Base-by-base conservation (phyloP, 371 early-diverging fungal species). In the Mucor piriformis region DNA sequence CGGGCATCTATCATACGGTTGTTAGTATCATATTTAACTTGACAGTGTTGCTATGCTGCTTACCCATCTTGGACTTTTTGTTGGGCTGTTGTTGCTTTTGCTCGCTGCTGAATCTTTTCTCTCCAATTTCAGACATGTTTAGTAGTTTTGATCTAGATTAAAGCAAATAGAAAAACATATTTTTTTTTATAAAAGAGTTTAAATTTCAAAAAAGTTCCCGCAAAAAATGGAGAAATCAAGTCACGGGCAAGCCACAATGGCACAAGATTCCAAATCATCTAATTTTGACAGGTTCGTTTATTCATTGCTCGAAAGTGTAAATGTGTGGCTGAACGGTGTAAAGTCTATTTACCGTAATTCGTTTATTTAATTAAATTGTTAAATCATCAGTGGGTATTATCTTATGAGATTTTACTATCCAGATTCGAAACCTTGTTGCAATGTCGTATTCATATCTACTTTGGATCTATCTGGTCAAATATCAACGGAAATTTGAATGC, bases 1-100 rank as follows among this genome's bases (percentile, higher is more conserved):
- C 72, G 76, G 27, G 76, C 58, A 16, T 76, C 76, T 72, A 53
- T 50, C 1, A 18, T 35, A 32, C 10, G 5, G 6, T 1, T 8
- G 27, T 49, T 29, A 29, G 49, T 32, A 15, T n/a, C 16, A 1
- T n/a, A 6, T 37, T 11, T 5, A 37, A 2, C 3, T 37, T 2
- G 8, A 20, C 18, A 6, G 3, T 20, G 2, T 6, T 49, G 7
- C 48, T 8, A 1, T 7, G 21, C 1, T 23, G 21, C 18, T 52
- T 56, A 70, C 70, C 70, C 44, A 47, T 54, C 27, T 70, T 70
- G 6, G 66, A 61, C 16, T 70, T 70, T 34, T 70, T 70, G 43
- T 65, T 65, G 16, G 53, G 44, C 25, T 69, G 58, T 25, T 69
- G 58, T 15, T 44, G 48, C 5, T 66, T 56, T 32, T 38, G 60